Base-by-base conservation (phyloP, 1,139 yeast genomes). In the Diutina sp. region DNA sequence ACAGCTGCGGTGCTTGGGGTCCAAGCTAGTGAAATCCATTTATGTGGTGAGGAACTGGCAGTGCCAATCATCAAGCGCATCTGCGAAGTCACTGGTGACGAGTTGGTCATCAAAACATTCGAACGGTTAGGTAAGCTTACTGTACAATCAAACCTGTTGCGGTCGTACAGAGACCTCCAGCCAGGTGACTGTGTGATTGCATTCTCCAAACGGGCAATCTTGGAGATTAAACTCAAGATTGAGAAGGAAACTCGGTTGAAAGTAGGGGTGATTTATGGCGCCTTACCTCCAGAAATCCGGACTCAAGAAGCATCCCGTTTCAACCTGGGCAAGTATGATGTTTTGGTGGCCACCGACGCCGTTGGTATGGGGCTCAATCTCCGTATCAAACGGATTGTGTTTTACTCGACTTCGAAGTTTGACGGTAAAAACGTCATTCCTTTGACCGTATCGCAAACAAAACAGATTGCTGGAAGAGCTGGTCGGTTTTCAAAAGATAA, bases 401-500 rank as follows among this genome's bases (percentile, higher is more conserved):
- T 93, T 64, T 80, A 86, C 35, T 77, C 85, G 0, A 74, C 80
- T 29, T 69, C 68, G 56, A 95, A 93, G 68, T 93, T 79, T 63
- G 82, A 90, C 66, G 98, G 98, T 4, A 66, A 65, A 18, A 71
- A 69, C 25, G 69, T 76, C 60, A 70, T 71, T 3, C 69, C 69
- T 1, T 69, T 91, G 50, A 73, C 86, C 0, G 72, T 79, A 4
- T 85, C 95, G 0, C 84, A 85, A 57, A 79, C 86, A 35, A 90
- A 90, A 67, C 99, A 93, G 68, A 93, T 93, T 61, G 98, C 95
- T 2, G 99, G 99, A 1, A 76, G 99, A 61, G 99, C 99, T 0
- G 99, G 99, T 0, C 72, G 99, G 59, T 93, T 73, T 64, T 67
- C 73, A 46, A 65, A 66, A 29, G 69, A 66, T 46, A 61, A 62